These are phyloP conservation scores for Alternaria burnsii DNA, from an alignment of 2,329 filamentous ascomycete species.

Conservation along the genomic window DNA sequence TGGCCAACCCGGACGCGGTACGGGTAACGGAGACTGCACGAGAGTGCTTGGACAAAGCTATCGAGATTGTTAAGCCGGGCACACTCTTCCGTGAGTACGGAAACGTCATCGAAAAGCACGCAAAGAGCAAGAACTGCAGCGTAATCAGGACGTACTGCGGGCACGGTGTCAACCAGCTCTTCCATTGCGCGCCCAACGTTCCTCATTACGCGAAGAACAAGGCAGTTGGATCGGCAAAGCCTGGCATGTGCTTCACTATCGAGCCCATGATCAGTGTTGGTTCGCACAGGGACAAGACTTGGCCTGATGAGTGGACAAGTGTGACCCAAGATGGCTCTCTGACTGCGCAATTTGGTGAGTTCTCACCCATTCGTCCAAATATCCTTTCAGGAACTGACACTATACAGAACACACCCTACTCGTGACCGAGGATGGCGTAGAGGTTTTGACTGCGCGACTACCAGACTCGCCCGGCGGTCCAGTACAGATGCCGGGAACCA, in stretches of 20 bases:
- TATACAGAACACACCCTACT: constrained; percentile 79
- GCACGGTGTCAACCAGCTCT: constrained; percentile 91
- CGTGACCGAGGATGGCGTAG: constrained; percentile 82
- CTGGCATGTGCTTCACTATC: constrained; percentile 98
- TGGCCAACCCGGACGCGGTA: constrained; percentile 83
- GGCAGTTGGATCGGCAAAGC: constrained; percentile 90
- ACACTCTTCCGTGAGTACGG: constrained; percentile 92
- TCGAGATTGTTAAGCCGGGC: constrained; percentile 91
- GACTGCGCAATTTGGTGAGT: constrained; percentile 89
- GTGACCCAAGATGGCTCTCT: constrained; percentile 87
- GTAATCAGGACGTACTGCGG: constrained; percentile 97
- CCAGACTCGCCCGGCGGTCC: constrained; percentile 79
- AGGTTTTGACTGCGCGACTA: constrained; percentile 78
- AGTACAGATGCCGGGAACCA: constrained; percentile 63
- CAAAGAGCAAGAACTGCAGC: constrained; percentile 83
- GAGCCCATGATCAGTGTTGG: constrained; percentile 98
- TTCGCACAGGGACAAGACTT: constrained; percentile 90
- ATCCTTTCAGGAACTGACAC: constrained; percentile 18
- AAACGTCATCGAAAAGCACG: constrained; percentile 93
- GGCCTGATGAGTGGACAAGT: constrained; percentile 99
- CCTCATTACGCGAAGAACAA: constrained; percentile 99
- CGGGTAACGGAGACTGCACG: constrained; percentile 89
- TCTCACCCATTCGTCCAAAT: too few species aligned
- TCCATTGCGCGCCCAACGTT: constrained; percentile 93
- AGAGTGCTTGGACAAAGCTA: constrained; percentile 89